Percentiles rank a stretch among this genome's conserved stretches.
These are phyloP conservation scores for Osmozyma mogii DNA, from an alignment of 805 yeast species.

Conservation along the genomic window DNA sequence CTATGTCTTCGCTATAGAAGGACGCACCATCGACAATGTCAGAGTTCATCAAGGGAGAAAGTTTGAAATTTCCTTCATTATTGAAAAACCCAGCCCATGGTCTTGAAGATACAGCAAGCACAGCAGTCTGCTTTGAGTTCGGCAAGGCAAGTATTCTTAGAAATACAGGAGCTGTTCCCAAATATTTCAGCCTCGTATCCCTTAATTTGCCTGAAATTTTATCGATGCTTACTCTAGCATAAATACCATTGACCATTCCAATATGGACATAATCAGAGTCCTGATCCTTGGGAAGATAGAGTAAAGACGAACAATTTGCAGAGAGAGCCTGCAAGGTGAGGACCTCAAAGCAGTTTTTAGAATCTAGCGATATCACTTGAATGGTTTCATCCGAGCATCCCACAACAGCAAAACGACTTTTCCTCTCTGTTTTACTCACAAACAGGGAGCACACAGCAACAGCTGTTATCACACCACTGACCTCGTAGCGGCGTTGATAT, in stretches of 20 bases:
- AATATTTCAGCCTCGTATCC: slow-evolving; percentile 59
- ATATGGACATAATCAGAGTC: slow-evolving; percentile 46
- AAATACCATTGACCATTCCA: slow-evolving; percentile 81
- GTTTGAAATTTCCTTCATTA: slow-evolving; percentile 25
- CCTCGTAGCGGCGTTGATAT: slow-evolving; percentile 52
- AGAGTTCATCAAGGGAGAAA: slow-evolving; percentile 41
- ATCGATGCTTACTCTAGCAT: slow-evolving; percentile 56
- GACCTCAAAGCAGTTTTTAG: slow-evolving; percentile 50
- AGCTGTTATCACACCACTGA: slow-evolving; percentile 43
- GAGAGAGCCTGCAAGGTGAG: slow-evolving; percentile 61
- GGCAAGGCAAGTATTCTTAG: slow-evolving; percentile 31
- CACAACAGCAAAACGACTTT: slow-evolving; percentile 54
- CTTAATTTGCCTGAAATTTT: slow-evolving; percentile 46
- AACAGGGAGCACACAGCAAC: slow-evolving; percentile 41
- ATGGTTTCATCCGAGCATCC: slow-evolving; percentile 68
- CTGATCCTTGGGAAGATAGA: slow-evolving; percentile 13
- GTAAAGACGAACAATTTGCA: slow-evolving; percentile 29
- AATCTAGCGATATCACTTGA: slow-evolving; percentile 56
- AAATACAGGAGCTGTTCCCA: slow-evolving; percentile 61
- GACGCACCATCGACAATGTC: slow-evolving; percentile 40
- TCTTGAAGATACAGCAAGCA: slow-evolving; percentile 45
- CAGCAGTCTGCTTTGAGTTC: slow-evolving; percentile 18
- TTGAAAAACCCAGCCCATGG: slow-evolving; percentile 46
- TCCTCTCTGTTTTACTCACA: slow-evolving; percentile 33
- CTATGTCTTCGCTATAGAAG: slow-evolving; percentile 56